These are phyloP conservation scores for Rhizophora apiculata DNA, from an alignment of 345 rosid genomes.

Conservation along the genomic window DNA sequence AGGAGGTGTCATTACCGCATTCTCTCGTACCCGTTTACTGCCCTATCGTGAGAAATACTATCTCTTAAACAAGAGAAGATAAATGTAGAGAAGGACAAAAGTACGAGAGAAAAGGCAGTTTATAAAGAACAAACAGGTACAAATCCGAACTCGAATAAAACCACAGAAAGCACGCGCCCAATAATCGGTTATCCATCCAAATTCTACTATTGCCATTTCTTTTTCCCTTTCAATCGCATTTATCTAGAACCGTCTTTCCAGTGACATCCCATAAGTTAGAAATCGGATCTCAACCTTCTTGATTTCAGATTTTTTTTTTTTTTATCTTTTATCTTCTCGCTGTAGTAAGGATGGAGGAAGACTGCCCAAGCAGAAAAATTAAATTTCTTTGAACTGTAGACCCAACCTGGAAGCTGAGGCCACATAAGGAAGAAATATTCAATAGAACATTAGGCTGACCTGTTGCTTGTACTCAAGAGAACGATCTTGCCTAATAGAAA, in stretches of 20 bases:
- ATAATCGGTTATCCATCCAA: too few species aligned
- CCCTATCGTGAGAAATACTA: conserved; percentile 46
- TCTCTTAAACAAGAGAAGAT: background rate
- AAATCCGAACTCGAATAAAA: background rate
- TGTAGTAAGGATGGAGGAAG: too few species aligned
- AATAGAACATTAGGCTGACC: conserved; percentile 34
- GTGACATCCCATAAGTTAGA: too few species aligned
- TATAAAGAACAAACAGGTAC: too few species aligned
- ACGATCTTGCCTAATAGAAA: conserved; percentile 19
- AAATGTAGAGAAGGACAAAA: background rate
- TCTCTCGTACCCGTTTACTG: conserved; percentile 65
- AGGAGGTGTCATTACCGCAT: background rate
- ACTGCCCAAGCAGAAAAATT: too few species aligned
- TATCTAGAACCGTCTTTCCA: too few species aligned
- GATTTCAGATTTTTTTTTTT: too few species aligned
- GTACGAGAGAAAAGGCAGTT: background rate
- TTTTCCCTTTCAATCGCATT: too few species aligned
- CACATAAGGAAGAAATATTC: background rate
- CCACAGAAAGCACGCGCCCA: background rate
- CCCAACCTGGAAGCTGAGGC: background rate
- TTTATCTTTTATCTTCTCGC: too few species aligned
- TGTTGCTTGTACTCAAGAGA: conserved; percentile 41
- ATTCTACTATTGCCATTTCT: too few species aligned
- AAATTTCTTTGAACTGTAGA: background rate
- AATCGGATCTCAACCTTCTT: too few species aligned